phyloP scores from a whole-genome alignment of 768 basidiomycete genomes.

The Tricholoma terreum region DNA sequence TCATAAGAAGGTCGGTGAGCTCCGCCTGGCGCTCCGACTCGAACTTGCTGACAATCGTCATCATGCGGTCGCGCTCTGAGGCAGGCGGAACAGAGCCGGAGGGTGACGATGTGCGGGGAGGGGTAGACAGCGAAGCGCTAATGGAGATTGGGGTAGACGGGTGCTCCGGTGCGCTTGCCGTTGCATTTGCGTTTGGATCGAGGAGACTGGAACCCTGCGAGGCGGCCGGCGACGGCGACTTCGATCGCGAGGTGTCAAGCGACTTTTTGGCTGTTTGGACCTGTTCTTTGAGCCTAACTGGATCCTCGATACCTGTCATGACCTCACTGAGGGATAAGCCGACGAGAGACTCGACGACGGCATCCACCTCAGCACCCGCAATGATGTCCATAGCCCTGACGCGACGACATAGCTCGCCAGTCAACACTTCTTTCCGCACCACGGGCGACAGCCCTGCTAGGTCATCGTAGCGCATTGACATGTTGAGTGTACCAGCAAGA shows the following conservation, averaged over 20 bases:
- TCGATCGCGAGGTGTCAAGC: slow-evolving; percentile 37
- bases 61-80: slow-evolving; percentile 76
- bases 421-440: slow-evolving; percentile 81
- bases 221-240: slow-evolving; percentile 51
- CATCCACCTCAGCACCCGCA: slow-evolving; percentile 52
- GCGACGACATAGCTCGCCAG: slow-evolving; percentile 77
- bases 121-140: slow-evolving; percentile 70
- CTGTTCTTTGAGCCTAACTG: slow-evolving; percentile 62
- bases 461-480: slow-evolving; percentile 88
- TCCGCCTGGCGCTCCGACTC: slow-evolving; percentile 59
- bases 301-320: slow-evolving; percentile 71
- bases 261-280: slow-evolving; percentile 41
- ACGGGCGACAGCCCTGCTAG: slow-evolving; percentile 80
- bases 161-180: slow-evolving; percentile 87
- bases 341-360: slow-evolving; percentile 71
- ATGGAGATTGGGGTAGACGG: slow-evolving; percentile 84
- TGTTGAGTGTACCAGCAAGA: slow-evolving; percentile 70
- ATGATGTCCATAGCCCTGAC: slow-evolving; percentile 58
- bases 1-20: slow-evolving; percentile 79
- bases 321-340: slow-evolving; percentile 71
- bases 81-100: slow-evolving; percentile 55
- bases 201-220: slow-evolving; percentile 74
- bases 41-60: slow-evolving; percentile 59
- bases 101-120: slow-evolving; percentile 82
- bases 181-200: slow-evolving; percentile 63